Percentiles rank a stretch among this genome's conserved stretches.
phyloP scores from a whole-genome alignment of 2,329 filamentous ascomycete genomes.

The Daldinia eschscholtzii region DNA sequence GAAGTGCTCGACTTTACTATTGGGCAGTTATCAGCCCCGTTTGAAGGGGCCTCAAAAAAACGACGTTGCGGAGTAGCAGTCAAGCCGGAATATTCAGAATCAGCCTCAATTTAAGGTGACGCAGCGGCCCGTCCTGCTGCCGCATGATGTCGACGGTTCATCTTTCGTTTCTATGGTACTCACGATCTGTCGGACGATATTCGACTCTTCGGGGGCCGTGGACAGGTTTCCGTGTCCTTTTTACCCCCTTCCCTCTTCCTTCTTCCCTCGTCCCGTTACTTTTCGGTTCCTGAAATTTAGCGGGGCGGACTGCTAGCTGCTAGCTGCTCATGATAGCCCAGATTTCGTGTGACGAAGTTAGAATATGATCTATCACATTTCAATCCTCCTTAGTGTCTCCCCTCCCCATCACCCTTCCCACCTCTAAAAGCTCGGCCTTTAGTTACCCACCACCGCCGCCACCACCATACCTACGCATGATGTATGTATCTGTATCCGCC shows the following conservation, averaged over 20 bases:
- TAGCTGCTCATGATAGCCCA: constrained; percentile 34
- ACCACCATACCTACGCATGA: constrained; percentile 11
- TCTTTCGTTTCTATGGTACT: constrained; percentile 33
- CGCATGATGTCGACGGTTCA: constrained; percentile 37
- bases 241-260: constrained; percentile 6
- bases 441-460: constrained; percentile 28
- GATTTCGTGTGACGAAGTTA: constrained; percentile 34
- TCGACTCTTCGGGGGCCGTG: constrained; percentile 32
- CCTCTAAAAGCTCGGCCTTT: constrained; percentile 24
- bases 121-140: constrained; percentile 38
- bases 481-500: constrained; percentile 28
- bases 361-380: constrained; percentile 42
- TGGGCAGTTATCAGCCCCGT: constrained; percentile 40
- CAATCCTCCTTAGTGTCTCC: constrained; percentile 2
- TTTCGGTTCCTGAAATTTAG: constrained; percentile 42
- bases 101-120: constrained; percentile 44
- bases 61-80: constrained; percentile 34
- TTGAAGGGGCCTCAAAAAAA: constrained; percentile 34
- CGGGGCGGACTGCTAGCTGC: constrained; percentile 20
- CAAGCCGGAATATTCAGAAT: constrained; percentile 43
- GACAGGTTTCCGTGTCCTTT: constrained; percentile 28
- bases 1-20: constrained; percentile 23
- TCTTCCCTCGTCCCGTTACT: constrained; percentile 19
- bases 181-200: constrained; percentile 24
- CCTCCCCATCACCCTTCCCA: constrained; percentile 14